Evolutionary conservation across 2,329 filamentous ascomycete genomes (phyloP), one percentile per base, ranked within the genome.

Genomic region (Alternaria incomplexa): DNA sequence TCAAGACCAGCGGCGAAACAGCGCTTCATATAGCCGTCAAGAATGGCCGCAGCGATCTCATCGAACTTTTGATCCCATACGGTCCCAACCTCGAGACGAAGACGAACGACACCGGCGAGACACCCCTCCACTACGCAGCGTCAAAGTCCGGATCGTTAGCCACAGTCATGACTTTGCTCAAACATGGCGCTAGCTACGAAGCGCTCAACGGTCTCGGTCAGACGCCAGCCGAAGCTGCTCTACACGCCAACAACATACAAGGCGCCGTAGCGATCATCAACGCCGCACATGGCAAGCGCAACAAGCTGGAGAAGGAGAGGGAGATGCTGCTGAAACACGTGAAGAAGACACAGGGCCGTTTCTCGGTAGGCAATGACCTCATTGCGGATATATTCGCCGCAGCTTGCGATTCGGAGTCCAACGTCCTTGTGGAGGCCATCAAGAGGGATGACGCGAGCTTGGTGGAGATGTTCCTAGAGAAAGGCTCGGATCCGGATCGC

Each of bases 91-190:
- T 77, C 12, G 70, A 73, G 40, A 58, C 53, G 15, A 68, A 63
- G 54, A 77, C 77, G 1, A 30, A 60, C 10, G 23, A 62, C 13
- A 72, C 68, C 6, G 62, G 70, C n/a, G 76, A 77, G 46, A 78
- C 77, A 51, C 62, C 71, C 30, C 69, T 79, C 6, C 76, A 78
- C 58, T 78, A 78, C 43, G 76, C 75, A 25, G 76, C 75, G 22
- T 67, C 69, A 13, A 73, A 67, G 23, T 62, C 68, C 5, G 68
- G 66, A 51, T 71, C 69, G 2, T 58, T 74, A 20, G 71, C 72
- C 15, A 58, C 63, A 12, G 71, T 76, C 4, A 67, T 69, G 25
- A 60, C 63, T 9, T 52, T 78, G 25, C 70, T 78, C 40, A 76
- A 70, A 26, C 56, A 62, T 20, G 75, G 75, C 30, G 77, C 75